Percentiles rank a stretch among this genome's conserved stretches.
phyloP scores from a whole-genome alignment of 2,329 filamentous ascomycete species.

The Fusarium pseudonygamai region DNA sequence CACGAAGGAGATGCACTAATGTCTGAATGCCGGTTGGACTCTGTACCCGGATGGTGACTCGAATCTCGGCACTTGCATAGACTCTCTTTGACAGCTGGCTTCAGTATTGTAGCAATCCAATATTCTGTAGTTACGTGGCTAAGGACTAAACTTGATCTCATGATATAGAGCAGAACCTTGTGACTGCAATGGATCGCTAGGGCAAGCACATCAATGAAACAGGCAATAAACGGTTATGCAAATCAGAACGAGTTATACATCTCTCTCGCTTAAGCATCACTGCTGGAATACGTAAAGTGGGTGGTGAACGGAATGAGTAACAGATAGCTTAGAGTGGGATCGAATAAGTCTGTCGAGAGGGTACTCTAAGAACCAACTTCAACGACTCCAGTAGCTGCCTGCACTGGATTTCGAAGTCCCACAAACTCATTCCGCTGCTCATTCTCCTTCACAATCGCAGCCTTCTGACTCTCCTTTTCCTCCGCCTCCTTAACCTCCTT shows the following conservation, averaged over 20 bases:
- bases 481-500: background rate
- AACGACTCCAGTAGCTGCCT: background rate
- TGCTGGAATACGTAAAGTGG: rapidly evolving
- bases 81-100: background rate
- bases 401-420: background rate
- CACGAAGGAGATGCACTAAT: rapidly evolving
- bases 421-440: background rate
- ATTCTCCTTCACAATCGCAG: rapidly evolving
- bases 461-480: background rate
- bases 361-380: background rate
- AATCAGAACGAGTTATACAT: too few species aligned
- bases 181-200: too few species aligned
- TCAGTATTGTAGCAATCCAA: rapidly evolving
- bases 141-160: background rate
- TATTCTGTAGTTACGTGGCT: too few species aligned
- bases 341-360: too few species aligned
- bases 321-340: too few species aligned
- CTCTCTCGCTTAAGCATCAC: rapidly evolving
- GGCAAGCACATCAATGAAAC: too few species aligned
- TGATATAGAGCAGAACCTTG: background rate
- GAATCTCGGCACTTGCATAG: background rate
- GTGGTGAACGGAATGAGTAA: rapidly evolving
- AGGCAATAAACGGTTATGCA: too few species aligned
- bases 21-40: background rate
- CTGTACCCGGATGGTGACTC: background rate